These are phyloP conservation scores for Peronospora belbahrii DNA, from an alignment of 352 stramenopile genomes.

Conservation along the genomic window DNA sequence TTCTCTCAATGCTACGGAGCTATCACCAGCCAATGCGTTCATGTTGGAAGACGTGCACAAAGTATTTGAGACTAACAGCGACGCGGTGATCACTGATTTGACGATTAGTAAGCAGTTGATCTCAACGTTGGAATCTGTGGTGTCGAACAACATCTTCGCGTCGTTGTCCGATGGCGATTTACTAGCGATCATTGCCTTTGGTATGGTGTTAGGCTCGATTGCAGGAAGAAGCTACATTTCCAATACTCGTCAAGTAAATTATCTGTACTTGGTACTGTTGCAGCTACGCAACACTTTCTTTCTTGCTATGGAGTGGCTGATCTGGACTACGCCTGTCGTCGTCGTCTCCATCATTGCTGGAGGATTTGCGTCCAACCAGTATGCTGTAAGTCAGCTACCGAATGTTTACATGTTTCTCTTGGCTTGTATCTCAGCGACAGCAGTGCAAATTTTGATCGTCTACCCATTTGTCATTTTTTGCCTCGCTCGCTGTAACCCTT, in stretches of 20 bases:
- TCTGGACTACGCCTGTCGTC: conserved; percentile 52
- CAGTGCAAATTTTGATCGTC: conserved; percentile 45
- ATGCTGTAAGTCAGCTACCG: conserved; percentile 26
- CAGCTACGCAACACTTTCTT: conserved; percentile 73
- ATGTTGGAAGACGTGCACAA: conserved; percentile 42
- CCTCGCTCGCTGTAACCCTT: conserved; percentile 58
- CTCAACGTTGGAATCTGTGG: conserved; percentile 44
- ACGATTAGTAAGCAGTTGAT: conserved; percentile 56
- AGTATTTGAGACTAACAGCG: conserved; percentile 38
- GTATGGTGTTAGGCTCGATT: conserved; percentile 55
- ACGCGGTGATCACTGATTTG: conserved; percentile 32
- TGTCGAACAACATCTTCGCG: conserved; percentile 58
- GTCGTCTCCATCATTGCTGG: conserved; percentile 60
- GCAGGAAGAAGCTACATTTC: conserved; percentile 51
- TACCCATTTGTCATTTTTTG: conserved; percentile 61
- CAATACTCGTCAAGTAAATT: conserved; percentile 51
- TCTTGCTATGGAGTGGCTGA: conserved; percentile 59
- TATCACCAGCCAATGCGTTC: conserved; percentile 29
- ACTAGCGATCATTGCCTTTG: conserved; percentile 60
- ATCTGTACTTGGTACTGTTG: conserved; percentile 55
- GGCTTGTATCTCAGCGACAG: conserved; percentile 26
- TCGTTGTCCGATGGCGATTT: conserved; percentile 43
- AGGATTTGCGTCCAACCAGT: conserved; percentile 48
- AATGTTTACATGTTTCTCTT: conserved; percentile 52
- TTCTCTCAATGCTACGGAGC: conserved; percentile 12